phyloP scores from a whole-genome alignment of 2,329 filamentous ascomycete genomes.

The Colletotrichum costaricense region DNA sequence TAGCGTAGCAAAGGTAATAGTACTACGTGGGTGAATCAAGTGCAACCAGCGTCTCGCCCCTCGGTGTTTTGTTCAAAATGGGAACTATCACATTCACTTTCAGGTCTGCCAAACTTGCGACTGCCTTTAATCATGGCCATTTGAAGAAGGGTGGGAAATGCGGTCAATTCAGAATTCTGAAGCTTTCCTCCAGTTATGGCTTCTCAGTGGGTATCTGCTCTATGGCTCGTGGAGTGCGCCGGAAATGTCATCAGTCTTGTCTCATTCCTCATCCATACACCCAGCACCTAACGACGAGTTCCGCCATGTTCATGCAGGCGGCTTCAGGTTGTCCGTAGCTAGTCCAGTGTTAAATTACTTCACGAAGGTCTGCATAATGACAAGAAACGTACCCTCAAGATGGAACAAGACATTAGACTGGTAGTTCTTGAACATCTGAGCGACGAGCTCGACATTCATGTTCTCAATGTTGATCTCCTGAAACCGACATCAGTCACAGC shows the following conservation, averaged over 20 bases:
- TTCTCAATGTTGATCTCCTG: conserved; percentile 98
- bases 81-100: background rate
- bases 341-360: background rate
- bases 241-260: conserved; percentile 7
- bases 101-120: no score
- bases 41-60: background rate
- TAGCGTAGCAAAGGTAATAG: background rate
- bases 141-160: no score
- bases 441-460: conserved; percentile 98
- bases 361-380: background rate
- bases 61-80: no score
- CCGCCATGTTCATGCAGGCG: conserved; percentile 69
- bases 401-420: conserved; percentile 98
- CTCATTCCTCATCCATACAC: conserved; percentile 24
- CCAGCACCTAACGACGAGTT: background rate
- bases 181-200: background rate
- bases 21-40: background rate
- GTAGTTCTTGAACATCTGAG: conserved; percentile 99
- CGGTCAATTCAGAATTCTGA: background rate
- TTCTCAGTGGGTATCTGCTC: conserved; percentile 7
- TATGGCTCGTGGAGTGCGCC: background rate
- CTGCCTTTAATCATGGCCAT: no score
- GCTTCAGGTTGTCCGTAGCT: conserved; percentile 67
- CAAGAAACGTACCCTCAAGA: conserved; percentile 78
- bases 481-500: background rate